Conservation (phyloP, 2,329 filamentous ascomycete species). For the Hymenoscyphus fructigenus region DNA sequence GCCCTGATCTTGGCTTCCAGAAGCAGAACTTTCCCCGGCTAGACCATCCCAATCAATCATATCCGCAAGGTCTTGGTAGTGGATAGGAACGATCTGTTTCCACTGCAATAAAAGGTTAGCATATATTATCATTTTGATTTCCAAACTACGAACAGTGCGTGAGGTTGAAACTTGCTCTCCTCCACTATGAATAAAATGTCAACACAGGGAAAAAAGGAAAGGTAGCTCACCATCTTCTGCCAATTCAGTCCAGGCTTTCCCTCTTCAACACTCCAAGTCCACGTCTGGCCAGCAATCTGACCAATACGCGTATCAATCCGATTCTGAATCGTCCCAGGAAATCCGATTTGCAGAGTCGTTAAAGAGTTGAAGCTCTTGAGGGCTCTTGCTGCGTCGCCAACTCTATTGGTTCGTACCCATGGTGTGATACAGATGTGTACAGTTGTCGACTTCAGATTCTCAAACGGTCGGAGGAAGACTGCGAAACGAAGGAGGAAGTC, state of each 20-base stretch:
- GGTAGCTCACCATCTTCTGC: not conserved
- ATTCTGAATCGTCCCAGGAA: not conserved
- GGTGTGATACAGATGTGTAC: not conserved
- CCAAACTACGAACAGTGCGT: no score
- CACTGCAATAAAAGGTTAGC: not conserved
- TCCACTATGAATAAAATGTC: no score
- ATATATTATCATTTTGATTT: no score
- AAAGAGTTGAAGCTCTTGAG: not conserved
- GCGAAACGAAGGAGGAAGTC: not conserved
- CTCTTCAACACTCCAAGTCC: not conserved
- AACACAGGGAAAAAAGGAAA: no score
- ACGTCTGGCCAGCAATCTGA: not conserved
- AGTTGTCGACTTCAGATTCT: not conserved
- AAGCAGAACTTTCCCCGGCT: not conserved
- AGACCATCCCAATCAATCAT: not conserved
- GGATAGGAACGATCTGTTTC: not conserved
- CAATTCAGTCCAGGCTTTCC: not conserved
- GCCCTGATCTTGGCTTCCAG: not conserved
- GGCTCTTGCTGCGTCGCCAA: not conserved
- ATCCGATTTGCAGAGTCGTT: not conserved
- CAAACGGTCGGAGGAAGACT: not conserved
- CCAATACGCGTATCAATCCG: not conserved
- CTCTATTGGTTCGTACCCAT: not conserved
- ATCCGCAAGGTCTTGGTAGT: not conserved
- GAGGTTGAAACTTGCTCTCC: no score